These are phyloP conservation scores for Eucalyptus polybractea DNA, from an alignment of 345 rosid species.

Conservation along the genomic window DNA sequence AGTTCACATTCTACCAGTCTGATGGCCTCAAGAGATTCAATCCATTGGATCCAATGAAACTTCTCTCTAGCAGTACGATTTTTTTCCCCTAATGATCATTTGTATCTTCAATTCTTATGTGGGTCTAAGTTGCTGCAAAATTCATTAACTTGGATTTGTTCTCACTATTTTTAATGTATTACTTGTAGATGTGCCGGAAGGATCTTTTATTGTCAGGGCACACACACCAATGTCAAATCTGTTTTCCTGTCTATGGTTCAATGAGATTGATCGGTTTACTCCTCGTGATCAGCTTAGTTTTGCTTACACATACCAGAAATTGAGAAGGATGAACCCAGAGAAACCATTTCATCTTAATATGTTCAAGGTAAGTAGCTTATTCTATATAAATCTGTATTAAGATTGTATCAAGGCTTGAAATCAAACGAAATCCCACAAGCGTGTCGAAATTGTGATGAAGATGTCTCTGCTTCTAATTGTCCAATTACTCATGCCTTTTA, in stretches of 20 bases:
- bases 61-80: conserved; percentile 88
- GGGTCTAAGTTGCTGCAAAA: neutral
- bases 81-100: neutral
- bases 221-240: conserved; percentile 98
- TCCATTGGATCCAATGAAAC: conserved; percentile 69
- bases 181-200: conserved; percentile 86
- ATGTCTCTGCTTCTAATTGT: neutral
- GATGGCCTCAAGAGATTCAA: conserved; percentile 80
- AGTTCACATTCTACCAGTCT: conserved; percentile 69
- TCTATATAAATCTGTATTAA: neutral
- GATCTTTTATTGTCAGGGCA: conserved; percentile 84
- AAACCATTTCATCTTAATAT: conserved; percentile 79
- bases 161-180: neutral
- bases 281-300: conserved; percentile 98
- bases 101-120: neutral
- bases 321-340: conserved; percentile 67
- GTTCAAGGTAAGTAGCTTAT: conserved; percentile 61
- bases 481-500: neutral
- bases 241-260: conserved; percentile 98
- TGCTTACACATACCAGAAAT: conserved; percentile 73
- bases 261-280: conserved; percentile 93
- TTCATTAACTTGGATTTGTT: neutral
- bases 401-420: neutral
- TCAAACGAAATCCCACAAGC: neutral
- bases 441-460: neutral